Percentiles rank a stretch among this genome's conserved stretches.
These are phyloP conservation scores for Neopestalotiopsis sp. DNA, from an alignment of 2,329 filamentous ascomycete species.

Conservation along the genomic window DNA sequence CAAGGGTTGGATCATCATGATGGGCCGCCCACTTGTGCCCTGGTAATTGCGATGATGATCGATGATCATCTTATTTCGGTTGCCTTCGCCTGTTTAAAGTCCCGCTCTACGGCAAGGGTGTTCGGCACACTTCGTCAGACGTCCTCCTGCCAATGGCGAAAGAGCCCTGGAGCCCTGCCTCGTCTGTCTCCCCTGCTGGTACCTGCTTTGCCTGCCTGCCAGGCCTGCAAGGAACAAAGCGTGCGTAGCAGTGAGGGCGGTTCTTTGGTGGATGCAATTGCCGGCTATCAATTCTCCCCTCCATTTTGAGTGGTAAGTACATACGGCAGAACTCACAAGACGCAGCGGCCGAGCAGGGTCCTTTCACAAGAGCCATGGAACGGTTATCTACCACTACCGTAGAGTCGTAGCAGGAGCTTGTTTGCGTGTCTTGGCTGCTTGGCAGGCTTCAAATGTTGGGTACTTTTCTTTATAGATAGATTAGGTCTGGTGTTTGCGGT, in stretches of 20 bases:
- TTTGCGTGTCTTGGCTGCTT: not conserved
- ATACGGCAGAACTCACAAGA: not conserved
- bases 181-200: too few species aligned
- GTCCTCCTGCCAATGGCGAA: too few species aligned
- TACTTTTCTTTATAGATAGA: not conserved
- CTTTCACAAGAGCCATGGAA: not conserved
- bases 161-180: too few species aligned
- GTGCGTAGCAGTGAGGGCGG: too few species aligned
- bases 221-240: too few species aligned
- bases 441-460: not conserved
- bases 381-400: not conserved
- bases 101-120: not conserved
- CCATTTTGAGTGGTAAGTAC: not conserved
- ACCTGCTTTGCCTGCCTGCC: too few species aligned
- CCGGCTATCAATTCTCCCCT: not conserved
- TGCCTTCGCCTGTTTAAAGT: not conserved
- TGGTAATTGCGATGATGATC: slow-evolving; percentile 1
- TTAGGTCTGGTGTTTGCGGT: not conserved
- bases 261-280: not conserved
- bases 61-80: not conserved
- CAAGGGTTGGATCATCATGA: not conserved
- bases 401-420: not conserved
- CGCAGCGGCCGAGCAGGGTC: not conserved
- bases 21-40: not conserved
- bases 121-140: too few species aligned